Conservation (phyloP, 2,329 filamentous ascomycete species). For the Cercospora sp. region DNA sequence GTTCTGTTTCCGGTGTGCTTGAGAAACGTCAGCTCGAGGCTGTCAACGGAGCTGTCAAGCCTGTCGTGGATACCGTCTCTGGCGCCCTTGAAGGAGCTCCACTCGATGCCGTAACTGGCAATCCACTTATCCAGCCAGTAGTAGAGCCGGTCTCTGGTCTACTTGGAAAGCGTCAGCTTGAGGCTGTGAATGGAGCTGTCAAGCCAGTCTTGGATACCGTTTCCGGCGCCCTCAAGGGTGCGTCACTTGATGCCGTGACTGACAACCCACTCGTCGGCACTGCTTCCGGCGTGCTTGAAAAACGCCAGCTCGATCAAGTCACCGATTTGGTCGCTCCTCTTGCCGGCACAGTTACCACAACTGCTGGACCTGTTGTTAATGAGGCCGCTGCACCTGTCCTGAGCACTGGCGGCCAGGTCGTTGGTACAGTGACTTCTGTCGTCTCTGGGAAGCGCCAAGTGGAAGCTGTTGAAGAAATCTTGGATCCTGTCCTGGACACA, state of each 20-base stretch:
- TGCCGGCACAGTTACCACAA: not conserved
- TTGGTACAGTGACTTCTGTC: not conserved
- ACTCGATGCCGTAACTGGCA: too few relatives aligned
- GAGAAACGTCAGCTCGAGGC: not conserved
- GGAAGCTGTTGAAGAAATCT: not conserved
- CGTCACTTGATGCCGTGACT: not conserved
- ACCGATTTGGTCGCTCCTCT: not conserved
- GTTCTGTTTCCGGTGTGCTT: not conserved
- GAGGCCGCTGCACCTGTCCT: not conserved
- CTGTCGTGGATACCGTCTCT: too few relatives aligned
- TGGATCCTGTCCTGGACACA: not conserved
- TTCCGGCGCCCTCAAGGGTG: not conserved
- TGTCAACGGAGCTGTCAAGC: too few relatives aligned
- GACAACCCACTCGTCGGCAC: not conserved
- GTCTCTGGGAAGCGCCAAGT: not conserved
- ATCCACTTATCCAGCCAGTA: not conserved
- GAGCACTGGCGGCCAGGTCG: not conserved
- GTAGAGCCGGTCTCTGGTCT: not conserved
- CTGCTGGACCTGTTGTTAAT: not conserved
- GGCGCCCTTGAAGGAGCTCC: too few relatives aligned
- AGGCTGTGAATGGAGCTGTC: not conserved
- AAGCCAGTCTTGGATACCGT: not conserved
- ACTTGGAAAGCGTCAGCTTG: not conserved
- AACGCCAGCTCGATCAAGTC: not conserved
- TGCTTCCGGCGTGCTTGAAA: not conserved